Evolutionary conservation across 2,329 filamentous ascomycete genomes (phyloP), one percentile per base, ranked within the genome.

Genomic region (Xylaria sp.): DNA sequence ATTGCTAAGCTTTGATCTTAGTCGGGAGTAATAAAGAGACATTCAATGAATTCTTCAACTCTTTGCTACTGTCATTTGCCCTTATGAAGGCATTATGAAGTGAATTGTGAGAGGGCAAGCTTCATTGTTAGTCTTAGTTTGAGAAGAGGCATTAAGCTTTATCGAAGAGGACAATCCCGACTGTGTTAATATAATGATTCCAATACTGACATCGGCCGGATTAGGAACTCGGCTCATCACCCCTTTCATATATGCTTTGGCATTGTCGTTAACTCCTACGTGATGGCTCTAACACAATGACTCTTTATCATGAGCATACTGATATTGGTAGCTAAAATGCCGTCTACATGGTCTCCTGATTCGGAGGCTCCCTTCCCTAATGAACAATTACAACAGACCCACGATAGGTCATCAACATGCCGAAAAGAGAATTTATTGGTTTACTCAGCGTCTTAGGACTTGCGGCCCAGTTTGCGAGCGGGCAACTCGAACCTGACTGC

Each of bases 401-500:
- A 64, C 68, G 66, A 64, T 68, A 71, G 69, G 61, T 72, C 65
- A 65, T 60, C 27, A 73, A 67, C 34, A 78, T 77, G 75, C 62
- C 68, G 65, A 74, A 72, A 54, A 70, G 60, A 71, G 69, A 71
- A 67, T 67, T 72, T 55, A 67, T 72, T 65, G 64, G 72, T 55
- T 70, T 76, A 48, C 58, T 77, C 54, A 68, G 70, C 21, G 63
- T 66, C 8, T 61, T 77, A 70, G 72, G 74, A 58, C 57, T 76
- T 27, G 65, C 65, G 3, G 71, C 74, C 51, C 72, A 64, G 64
- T 47, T 74, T 32, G 73, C 67, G 36, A 70, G 67, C 17, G 75
- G 72, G 32, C 75, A 78, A 61, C 75, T 78, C 30, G 65, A 75
- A 48, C 73, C 75, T 12, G 75, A 76, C 58, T 78, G 77, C 34